Base-by-base conservation (phyloP, 2,329 filamentous ascomycete genomes). In the Trichoderma sp. region DNA sequence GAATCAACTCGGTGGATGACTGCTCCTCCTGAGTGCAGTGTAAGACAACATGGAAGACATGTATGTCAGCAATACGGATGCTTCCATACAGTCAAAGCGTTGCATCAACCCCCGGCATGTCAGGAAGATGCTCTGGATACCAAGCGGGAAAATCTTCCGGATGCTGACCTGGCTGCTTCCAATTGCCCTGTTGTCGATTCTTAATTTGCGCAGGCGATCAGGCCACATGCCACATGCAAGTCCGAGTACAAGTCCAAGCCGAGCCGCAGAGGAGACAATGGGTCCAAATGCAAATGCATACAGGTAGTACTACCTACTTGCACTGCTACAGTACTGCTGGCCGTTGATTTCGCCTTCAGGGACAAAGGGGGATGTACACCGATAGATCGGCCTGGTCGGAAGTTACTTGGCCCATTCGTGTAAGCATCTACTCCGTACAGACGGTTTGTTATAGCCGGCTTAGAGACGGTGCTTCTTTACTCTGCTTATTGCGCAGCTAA, bases 41-140 rank as follows among this genome's bases (percentile, higher is more conserved):
- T 62, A 28, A 69, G 53, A 26, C 34, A n/a, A 15, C 36, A n/a
- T 60, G 15, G 9, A 43, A 34, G 39, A 15, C n/a, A 68, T 60
- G 66, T 62, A 62, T 53, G 66, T 70, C 66, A 70, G 66, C 66
- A 69, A 61, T 51, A 62, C 57, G 57, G 66, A 53, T 36, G 60
- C 14, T 32, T 70, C 57, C 24, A 26, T 28, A 15, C 9, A 15
- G 62, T 43, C 53, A 60, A 68, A n/a, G 53, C 53, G 32, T 32
- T 21, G n/a, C n/a, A 56, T 56, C 30, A 32, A 18, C 28, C 26
- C 21, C 57, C 34, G n/a, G 53, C n/a, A 69, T 28, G 26, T 24
- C 15, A 28, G 57, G 6, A 7, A 47, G 8, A 30, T 28, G 39
- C n/a, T 51, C 30, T 62, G 28, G 30, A 36, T 51, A 36, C 34